Conservation (phyloP, 1,139 yeast species). For the Oligophagozyma castellii region DNA sequence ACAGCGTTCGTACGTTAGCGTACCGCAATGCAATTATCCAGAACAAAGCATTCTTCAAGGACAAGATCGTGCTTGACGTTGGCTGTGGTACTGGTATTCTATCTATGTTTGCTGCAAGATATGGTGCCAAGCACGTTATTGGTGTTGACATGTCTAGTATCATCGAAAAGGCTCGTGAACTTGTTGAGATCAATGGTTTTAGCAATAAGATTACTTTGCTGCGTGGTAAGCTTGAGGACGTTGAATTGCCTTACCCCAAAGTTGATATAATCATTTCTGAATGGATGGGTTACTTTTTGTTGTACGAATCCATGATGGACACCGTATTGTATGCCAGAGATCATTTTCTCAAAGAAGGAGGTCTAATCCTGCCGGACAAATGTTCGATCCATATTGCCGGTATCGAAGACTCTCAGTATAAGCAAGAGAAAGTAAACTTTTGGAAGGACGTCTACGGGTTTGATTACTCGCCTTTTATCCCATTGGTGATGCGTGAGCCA, state of each 20-base stretch:
- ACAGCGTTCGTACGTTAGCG: constrained; percentile 79
- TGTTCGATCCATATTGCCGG: constrained; percentile 86
- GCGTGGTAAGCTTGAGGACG: constrained; percentile 93
- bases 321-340: constrained; percentile 93
- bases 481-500: constrained; percentile 82
- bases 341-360: constrained; percentile 72
- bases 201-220: constrained; percentile 76
- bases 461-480: constrained; percentile 64
- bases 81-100: constrained; percentile 98
- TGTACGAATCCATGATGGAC: constrained; percentile 96
- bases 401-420: constrained; percentile 89
- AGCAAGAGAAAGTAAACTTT: constrained; percentile 80
- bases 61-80: constrained; percentile 90
- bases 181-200: constrained; percentile 73
- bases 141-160: constrained; percentile 97
- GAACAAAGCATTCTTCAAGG: constrained; percentile 81
- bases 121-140: constrained; percentile 94
- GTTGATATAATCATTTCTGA: constrained; percentile 95
- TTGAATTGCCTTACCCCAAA: constrained; percentile 57
- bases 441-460: constrained; percentile 98
- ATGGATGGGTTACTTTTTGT: constrained; percentile 98
- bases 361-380: constrained; percentile 90
- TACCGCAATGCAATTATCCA: constrained; percentile 89
- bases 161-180: constrained; percentile 84
- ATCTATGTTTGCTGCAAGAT: constrained; percentile 96